Evolutionary conservation across 768 basidiomycete genomes (phyloP).

Genomic region (Kwoniella newhampshirensis): DNA sequence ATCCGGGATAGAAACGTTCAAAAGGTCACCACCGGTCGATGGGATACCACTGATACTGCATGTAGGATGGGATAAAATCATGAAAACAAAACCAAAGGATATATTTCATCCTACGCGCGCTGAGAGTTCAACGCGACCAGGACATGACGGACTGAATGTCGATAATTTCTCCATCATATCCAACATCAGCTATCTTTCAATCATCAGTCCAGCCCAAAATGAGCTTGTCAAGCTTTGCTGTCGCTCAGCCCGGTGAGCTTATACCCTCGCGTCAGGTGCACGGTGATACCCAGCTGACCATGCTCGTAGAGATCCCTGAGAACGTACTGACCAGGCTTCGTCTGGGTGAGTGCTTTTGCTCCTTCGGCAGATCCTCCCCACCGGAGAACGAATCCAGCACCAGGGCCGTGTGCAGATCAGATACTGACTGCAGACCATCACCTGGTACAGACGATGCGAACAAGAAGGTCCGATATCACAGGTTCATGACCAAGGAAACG

Average conservation of each 20-base stretch:
- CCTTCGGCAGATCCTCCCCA: too few relatives aligned
- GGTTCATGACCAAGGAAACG: conserved; percentile 25
- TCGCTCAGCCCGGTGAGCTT: conserved; percentile 4
- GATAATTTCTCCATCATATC: too few relatives aligned
- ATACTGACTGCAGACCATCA: background rate
- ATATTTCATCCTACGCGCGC: too few relatives aligned
- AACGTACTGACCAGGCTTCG: conserved; percentile 24
- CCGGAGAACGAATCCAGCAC: background rate
- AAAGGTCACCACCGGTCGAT: too few relatives aligned
- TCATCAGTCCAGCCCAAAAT: background rate
- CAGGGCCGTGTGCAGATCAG: background rate
- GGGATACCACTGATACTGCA: too few relatives aligned
- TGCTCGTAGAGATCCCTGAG: conserved; percentile 17
- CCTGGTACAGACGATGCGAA: conserved; percentile 19
- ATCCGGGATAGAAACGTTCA: too few relatives aligned
- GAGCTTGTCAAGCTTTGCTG: conserved; percentile 9
- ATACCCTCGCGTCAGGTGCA: background rate
- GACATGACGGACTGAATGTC: too few relatives aligned
- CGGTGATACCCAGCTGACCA: background rate
- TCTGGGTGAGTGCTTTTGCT: conserved; percentile 16
- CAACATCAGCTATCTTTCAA: background rate
- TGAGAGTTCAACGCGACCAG: too few relatives aligned
- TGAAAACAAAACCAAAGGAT: too few relatives aligned
- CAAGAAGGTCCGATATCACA: conserved; percentile 22
- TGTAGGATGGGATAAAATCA: too few relatives aligned